Percentiles rank a stretch among this genome's conserved stretches.
Conservation (phyloP, 805 yeast species). For the Cyberlindnera meyerae region DNA sequence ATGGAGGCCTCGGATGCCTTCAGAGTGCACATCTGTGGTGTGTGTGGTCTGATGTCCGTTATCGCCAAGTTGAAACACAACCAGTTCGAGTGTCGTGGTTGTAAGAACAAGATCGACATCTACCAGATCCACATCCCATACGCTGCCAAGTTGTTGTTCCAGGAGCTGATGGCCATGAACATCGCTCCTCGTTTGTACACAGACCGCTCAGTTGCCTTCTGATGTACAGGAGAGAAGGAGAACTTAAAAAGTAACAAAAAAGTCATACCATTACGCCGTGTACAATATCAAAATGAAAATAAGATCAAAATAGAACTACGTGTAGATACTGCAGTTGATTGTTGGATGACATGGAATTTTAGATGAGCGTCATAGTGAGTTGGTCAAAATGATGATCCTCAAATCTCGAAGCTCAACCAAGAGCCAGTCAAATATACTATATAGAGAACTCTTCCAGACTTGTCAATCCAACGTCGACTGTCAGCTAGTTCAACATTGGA, state of each 20-base stretch:
- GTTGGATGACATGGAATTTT: no score
- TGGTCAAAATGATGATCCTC: no score
- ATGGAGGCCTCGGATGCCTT: slow-evolving; percentile 99
- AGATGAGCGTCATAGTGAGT: no score
- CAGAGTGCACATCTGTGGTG: slow-evolving; percentile 96
- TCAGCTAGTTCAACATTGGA: no score
- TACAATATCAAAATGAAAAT: neutral
- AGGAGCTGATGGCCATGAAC: slow-evolving; percentile 99
- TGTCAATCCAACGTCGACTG: no score
- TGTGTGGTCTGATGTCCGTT: slow-evolving; percentile 97
- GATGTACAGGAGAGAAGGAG: slow-evolving; percentile 1
- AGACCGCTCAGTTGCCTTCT: slow-evolving; percentile 66
- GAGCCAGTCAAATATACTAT: no score
- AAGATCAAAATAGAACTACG: no score
- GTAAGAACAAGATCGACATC: slow-evolving; percentile 97
- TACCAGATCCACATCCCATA: slow-evolving; percentile 97
- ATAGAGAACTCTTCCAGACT: no score
- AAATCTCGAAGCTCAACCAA: no score
- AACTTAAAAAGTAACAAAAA: slow-evolving; percentile 1
- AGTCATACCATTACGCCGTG: no score
- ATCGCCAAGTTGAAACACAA: slow-evolving; percentile 96
- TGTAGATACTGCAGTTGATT: neutral
- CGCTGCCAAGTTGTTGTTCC: slow-evolving; percentile 97
- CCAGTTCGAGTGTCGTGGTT: slow-evolving; percentile 97
- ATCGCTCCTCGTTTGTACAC: slow-evolving; percentile 95